These are phyloP conservation scores for Suhomyces sp. DNA, from an alignment of 805 yeast species.

Conservation along the genomic window DNA sequence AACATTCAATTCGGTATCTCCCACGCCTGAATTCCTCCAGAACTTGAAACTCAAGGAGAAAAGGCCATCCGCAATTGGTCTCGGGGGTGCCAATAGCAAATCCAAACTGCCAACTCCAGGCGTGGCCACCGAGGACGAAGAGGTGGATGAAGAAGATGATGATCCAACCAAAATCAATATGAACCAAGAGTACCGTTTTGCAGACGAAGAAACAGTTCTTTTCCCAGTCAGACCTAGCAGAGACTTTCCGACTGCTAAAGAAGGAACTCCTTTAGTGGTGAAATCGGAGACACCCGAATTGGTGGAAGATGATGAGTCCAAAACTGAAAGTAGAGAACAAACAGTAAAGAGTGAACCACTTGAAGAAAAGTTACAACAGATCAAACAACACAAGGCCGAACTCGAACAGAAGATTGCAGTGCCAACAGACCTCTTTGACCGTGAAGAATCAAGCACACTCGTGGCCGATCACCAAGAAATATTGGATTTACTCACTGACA, in stretches of 20 bases:
- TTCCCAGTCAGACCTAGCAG: conserved; percentile 74
- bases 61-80: neutral
- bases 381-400: conserved; percentile 25
- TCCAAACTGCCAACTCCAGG: conserved; percentile 14
- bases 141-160: conserved; percentile 43
- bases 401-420: conserved; percentile 29
- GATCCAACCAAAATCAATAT: conserved; percentile 55
- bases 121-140: conserved; percentile 11
- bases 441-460: conserved; percentile 31
- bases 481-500: conserved; percentile 24
- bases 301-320: conserved; percentile 5
- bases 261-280: neutral
- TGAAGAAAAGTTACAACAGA: conserved; percentile 27
- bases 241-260: conserved; percentile 24
- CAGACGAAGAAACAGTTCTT: conserved; percentile 51
- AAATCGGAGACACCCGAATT: conserved; percentile 7
- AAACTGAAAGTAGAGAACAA: conserved; percentile 17
- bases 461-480: conserved; percentile 32
- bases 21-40: conserved; percentile 44
- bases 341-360: conserved; percentile 31
- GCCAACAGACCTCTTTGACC: conserved; percentile 28
- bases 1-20: conserved; percentile 33
- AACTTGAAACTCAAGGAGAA: conserved; percentile 32
- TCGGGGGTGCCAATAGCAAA: neutral
- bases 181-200: conserved; percentile 58